phyloP scores from a whole-genome alignment of 257 asterid genomes.

The Echium plantagineum region DNA sequence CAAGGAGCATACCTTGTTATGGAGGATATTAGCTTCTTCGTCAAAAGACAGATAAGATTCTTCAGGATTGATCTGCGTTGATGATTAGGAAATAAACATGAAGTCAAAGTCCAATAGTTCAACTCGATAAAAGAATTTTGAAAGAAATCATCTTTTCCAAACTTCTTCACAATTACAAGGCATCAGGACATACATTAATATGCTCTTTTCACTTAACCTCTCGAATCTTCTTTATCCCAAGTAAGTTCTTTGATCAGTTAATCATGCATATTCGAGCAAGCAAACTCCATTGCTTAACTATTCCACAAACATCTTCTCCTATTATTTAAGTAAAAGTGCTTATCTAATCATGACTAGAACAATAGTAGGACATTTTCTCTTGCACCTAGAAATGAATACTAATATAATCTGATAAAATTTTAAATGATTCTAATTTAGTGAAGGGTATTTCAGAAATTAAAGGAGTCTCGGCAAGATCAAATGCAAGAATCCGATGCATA shows the following conservation, averaged over 20 bases:
- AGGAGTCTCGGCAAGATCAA: not conserved
- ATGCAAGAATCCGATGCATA: not conserved
- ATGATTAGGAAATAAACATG: not conserved
- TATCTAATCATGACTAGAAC: no score
- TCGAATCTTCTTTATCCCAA: no score
- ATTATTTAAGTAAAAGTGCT: not conserved
- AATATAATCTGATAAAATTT: not conserved
- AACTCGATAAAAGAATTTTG: not conserved
- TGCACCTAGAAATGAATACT: no score
- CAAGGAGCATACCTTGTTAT: constrained; percentile 58
- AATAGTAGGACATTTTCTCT: no score
- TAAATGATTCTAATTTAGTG: not conserved
- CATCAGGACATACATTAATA: no score
- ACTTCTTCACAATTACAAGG: no score
- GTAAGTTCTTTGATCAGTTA: no score
- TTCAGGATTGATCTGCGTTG: constrained; percentile 59
- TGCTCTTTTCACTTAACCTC: no score
- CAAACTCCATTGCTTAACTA: not conserved
- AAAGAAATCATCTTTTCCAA: not conserved
- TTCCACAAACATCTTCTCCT: not conserved
- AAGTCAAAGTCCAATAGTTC: not conserved
- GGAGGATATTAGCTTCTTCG: constrained; percentile 61
- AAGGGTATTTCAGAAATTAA: not conserved
- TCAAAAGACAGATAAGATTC: constrained; percentile 81
- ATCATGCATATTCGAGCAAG: no score